Evolutionary conservation across 768 basidiomycete species (phyloP).

Genomic region (Leccinellum rugosiceps): DNA sequence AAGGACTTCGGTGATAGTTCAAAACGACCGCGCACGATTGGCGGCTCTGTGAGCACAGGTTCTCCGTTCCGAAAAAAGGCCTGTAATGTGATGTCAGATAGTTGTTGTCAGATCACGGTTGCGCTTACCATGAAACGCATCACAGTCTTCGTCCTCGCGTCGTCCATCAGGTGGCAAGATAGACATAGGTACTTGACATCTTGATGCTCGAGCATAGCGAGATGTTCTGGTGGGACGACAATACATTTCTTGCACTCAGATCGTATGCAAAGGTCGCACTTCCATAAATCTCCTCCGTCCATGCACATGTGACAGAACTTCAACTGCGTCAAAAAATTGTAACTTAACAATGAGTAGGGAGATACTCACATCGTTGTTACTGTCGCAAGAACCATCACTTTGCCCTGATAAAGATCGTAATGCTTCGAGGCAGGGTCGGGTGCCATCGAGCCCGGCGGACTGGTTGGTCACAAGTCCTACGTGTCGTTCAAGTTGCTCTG

Average conservation of each 20-base stretch:
- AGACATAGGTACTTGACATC: neutral
- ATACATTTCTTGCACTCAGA: neutral
- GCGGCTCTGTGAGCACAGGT: neutral
- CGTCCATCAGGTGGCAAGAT: neutral
- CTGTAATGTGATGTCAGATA: neutral
- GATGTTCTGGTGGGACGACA: neutral
- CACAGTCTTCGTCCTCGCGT: neutral
- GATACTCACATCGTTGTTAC: no score
- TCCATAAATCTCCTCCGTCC: neutral
- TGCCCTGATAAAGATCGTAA: no score
- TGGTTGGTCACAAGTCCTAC: no score
- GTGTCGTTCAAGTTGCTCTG: no score
- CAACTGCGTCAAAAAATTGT: no score
- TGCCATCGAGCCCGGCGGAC: no score
- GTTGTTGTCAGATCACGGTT: neutral
- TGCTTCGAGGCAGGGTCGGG: no score
- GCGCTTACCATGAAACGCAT: neutral
- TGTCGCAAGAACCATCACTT: no score
- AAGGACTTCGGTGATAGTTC: neutral
- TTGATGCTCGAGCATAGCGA: neutral
- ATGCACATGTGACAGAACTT: neutral
- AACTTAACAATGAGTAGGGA: no score
- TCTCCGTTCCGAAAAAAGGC: neutral
- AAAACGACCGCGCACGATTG: neutral
- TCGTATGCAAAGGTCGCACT: neutral